Evolutionary conservation across 768 basidiomycete species (phyloP), one percentile per base, ranked within the genome.

Genomic region (Psilocybe cubensis): DNA sequence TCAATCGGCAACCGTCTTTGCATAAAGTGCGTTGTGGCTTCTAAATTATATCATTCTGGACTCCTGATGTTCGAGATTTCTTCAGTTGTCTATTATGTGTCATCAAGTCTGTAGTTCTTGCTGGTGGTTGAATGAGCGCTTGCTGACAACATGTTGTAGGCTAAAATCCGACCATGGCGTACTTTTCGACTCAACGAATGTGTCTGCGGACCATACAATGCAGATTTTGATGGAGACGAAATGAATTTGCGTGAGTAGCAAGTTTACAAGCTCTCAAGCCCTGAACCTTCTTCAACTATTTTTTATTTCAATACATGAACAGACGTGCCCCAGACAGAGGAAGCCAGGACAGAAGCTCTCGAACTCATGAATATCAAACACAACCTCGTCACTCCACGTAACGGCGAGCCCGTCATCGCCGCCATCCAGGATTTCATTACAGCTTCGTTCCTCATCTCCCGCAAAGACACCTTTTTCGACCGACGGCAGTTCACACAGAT

Each of bases 371-470:
- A 84, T 67, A 91, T 97, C 58, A 96, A 97, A 70, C 85, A 94
- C 69, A 98, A 98, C 70, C 83, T 99, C 42, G 97, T 99, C 56
- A 98, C 97, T 0, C 97, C 97, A 12, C 87, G 97, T 51, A 98
- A 98, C 64, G 97, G 97, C 61, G 96, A 98, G 72, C 97, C 97
- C 23, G 96, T 99, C 76, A 98, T 99, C 65, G 95, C 97, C 23
- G 97, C 97, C 61, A 99, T 97, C 62, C 97, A 99, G 71, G 97
- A 99, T 73, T 99, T 99, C 79, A 98, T 99, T 77, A 98, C 97
- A 3, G 97, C 96, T 14, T 95, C 97, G 18, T 99, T 88, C 78
- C 86, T 99, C 38, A 85, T 99, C 64, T 96, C 96, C 7, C 88
- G 87, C 33, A 89, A 91, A 67, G 97, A 99, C 66, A 86, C 83